Percentiles rank a stretch among this genome's conserved stretches.
Evolutionary conservation across 352 stramenopile species (phyloP).

Genomic region (Pythium chondricola): DNA sequence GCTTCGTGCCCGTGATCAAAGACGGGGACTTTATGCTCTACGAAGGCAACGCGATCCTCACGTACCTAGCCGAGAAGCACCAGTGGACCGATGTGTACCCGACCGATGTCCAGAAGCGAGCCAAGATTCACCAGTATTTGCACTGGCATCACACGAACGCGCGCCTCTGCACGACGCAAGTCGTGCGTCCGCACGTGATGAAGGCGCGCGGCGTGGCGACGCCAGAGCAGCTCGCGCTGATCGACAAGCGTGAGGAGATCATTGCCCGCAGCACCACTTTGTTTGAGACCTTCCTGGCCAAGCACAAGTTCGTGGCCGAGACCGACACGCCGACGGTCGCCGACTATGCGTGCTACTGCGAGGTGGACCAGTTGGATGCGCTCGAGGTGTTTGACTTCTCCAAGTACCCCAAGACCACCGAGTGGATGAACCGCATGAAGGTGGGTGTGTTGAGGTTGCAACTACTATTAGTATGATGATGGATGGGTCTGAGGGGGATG

Average conservation of each 20-base stretch:
- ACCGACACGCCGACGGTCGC: constrained; percentile 51
- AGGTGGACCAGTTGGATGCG: constrained; percentile 55
- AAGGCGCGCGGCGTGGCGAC: background rate
- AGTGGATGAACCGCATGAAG: constrained; percentile 22
- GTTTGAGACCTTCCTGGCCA: constrained; percentile 18
- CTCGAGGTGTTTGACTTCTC: constrained; percentile 39
- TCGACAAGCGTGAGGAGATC: constrained; percentile 9
- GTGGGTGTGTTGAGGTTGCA: background rate
- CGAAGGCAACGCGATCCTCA: constrained; percentile 44
- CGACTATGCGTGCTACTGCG: constrained; percentile 49
- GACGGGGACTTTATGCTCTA: constrained; percentile 36
- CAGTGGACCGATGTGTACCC: constrained; percentile 46
- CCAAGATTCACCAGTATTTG: constrained; percentile 61
- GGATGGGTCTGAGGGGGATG: too few species aligned
- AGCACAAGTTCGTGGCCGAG: constrained; percentile 39
- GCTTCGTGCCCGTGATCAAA: constrained; percentile 30
- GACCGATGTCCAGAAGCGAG: constrained; percentile 20
- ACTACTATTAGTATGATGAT: background rate
- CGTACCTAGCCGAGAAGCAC: constrained; percentile 45
- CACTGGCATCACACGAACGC: constrained; percentile 69
- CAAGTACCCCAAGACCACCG: constrained; percentile 8
- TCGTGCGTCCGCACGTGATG: constrained; percentile 25
- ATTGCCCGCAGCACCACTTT: background rate
- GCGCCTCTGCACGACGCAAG: constrained; percentile 31
- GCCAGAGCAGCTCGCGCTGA: constrained; percentile 1